These are phyloP conservation scores for Ricinus communis DNA, from an alignment of 345 rosid species.

Conservation along the genomic window DNA sequence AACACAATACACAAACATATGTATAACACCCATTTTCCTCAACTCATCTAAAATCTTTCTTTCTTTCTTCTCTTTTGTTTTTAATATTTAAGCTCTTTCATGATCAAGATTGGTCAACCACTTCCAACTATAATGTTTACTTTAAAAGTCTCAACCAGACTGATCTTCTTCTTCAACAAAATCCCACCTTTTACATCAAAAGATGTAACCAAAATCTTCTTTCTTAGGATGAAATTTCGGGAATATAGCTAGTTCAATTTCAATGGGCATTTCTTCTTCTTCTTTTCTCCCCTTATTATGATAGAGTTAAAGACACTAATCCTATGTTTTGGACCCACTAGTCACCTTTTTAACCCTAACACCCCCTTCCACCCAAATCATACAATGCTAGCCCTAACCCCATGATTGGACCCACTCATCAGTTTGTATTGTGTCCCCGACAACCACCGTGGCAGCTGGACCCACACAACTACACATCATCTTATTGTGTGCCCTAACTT, in stretches of 20 bases:
- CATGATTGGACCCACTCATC: conserved; percentile 39
- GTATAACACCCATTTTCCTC: background rate
- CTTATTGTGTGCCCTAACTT: conserved; percentile 50
- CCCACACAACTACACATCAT: conserved; percentile 48
- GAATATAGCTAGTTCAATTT: background rate
- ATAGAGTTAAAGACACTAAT: background rate
- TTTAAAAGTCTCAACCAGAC: conserved; percentile 37
- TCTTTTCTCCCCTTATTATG: background rate
- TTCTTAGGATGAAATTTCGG: background rate
- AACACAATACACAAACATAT: conserved; percentile 4
- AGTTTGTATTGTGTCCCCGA: conserved; percentile 38
- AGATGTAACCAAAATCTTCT: conserved; percentile 33
- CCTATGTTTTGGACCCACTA: conserved; percentile 29
- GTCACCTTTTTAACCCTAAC: conserved; percentile 8
- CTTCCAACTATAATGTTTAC: conserved; percentile 28
- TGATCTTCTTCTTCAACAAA: conserved; percentile 22
- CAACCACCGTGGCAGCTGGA: conserved; percentile 46
- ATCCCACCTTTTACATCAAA: conserved; percentile 39
- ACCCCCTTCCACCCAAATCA: conserved; percentile 28
- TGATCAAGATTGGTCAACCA: conserved; percentile 36
- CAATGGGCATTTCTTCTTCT: no score
- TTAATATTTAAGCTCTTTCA: no score
- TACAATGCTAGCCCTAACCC: conserved; percentile 26
- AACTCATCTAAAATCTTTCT: background rate
- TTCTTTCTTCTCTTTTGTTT: no score